Base-by-base conservation (phyloP, 2,329 filamentous ascomycete species). In the Cercospora brassicicola region DNA sequence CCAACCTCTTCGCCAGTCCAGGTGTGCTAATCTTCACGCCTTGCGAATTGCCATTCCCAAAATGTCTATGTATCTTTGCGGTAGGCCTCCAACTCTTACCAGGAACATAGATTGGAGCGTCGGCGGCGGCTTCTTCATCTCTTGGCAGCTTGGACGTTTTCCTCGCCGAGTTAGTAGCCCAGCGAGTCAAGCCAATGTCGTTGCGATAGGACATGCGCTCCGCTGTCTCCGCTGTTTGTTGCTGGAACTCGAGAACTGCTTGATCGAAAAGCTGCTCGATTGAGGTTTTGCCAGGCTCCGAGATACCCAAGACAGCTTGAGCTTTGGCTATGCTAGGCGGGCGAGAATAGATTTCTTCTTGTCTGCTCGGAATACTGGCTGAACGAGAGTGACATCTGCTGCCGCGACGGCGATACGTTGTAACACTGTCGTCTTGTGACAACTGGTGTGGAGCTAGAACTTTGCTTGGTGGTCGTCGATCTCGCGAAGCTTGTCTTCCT, bases 1-100 rank as follows among this genome's bases (percentile, higher is more conserved):
- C 66, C 31, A 68, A 59, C n/a, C 63, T 59, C 31, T 65, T 68
- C 56, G 66, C 66, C 33, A 68, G 33, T 8, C 62, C 66, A 15
- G 66, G 30, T 9, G 66, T 61, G 45, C 23, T 61, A 9, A 68
- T 65, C 36, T 42, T 68, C 2, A 65, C 31, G 1, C 62, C 23
- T 30, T 60, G 18, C 62, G 45, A 36, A 15, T 55, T 10, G 26
- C 57, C 33, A 28, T 23, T 28, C 20, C 13, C 59, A 31, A 51
- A 26, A 42, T 20, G 39, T n/a, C 62, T 31, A 51, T 68, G 60
- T 18, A 68, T 45, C n/a, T 45, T 56, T 9, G 66, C 62, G 1
- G 59, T 62, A 0, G 66, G 66, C 18, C 59, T 62, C 66, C 66
- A 67, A n/a, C 51, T 18, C 39, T 61, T 59, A 0, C 56, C 59